A percentile compares a stretch with the other conserved stretches of the same genome.
These are phyloP conservation scores for Lentinula edodes DNA, from an alignment of 768 basidiomycete species.

Conservation along the genomic window DNA sequence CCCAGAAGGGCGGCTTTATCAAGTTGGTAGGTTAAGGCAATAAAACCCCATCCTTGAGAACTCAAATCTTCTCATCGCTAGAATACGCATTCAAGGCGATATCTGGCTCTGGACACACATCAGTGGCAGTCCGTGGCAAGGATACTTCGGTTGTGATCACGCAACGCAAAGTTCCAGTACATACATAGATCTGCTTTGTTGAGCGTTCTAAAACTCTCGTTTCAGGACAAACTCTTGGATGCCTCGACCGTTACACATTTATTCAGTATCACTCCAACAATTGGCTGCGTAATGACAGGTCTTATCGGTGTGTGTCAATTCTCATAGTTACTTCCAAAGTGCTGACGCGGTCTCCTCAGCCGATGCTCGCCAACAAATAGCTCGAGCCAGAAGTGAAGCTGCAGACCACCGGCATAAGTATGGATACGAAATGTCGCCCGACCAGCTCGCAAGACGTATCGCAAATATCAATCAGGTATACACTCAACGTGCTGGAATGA, in stretches of 20 bases:
- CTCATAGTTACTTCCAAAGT: background rate
- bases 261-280: slow-evolving; percentile 92
- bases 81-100: slow-evolving; percentile 99
- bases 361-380: slow-evolving; percentile 87
- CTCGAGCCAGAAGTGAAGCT: slow-evolving; percentile 82
- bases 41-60: slow-evolving; percentile 6
- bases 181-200: slow-evolving; percentile 17
- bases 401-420: slow-evolving; percentile 93
- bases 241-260: slow-evolving; percentile 91
- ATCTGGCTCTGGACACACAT: slow-evolving; percentile 92
- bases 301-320: slow-evolving; percentile 62
- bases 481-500: slow-evolving; percentile 95
- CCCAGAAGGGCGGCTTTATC: slow-evolving; percentile 94
- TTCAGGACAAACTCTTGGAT: slow-evolving; percentile 90
- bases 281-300: slow-evolving; percentile 99
- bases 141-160: slow-evolving; percentile 96
- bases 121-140: slow-evolving; percentile 88
- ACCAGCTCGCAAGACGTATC: slow-evolving; percentile 88
- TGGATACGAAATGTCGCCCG: slow-evolving; percentile 97
- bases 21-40: slow-evolving; percentile 73
- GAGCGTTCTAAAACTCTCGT: background rate
- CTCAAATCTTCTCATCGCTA: slow-evolving; percentile 23
- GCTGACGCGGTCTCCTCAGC: slow-evolving; percentile 38
- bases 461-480: slow-evolving; percentile 99
- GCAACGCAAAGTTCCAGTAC: slow-evolving; percentile 95